phyloP scores from a whole-genome alignment of 352 stramenopile species.

The Albugo candida region DNA sequence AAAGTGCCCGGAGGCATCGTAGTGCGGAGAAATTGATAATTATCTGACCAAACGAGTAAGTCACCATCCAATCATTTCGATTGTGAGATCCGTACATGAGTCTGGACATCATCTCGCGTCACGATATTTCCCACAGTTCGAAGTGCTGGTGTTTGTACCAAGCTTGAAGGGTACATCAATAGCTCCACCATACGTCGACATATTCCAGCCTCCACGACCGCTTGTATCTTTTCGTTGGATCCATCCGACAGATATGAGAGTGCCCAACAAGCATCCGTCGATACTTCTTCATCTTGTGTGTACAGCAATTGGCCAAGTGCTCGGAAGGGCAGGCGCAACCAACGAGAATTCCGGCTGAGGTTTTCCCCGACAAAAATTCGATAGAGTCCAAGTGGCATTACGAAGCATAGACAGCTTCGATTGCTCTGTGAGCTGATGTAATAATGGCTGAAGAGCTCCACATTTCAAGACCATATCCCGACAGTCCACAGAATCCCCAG shows the following conservation, averaged over 20 bases:
- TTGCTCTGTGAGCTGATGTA: conserved; percentile 89
- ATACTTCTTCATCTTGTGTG: conserved; percentile 94
- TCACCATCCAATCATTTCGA: not conserved
- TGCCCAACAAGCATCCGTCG: conserved; percentile 99
- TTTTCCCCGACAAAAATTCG: conserved; percentile 94
- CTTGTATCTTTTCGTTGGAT: conserved; percentile 98
- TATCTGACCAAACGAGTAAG: conserved; percentile 14
- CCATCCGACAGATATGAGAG: conserved; percentile 97
- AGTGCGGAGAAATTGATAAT: conserved; percentile 97
- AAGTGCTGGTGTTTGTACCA: conserved; percentile 65
- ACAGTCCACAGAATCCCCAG: conserved; percentile 93
- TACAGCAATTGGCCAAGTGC: conserved; percentile 94
- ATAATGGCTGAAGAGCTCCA: conserved; percentile 86
- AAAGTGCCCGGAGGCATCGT: conserved; percentile 86
- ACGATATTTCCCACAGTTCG: conserved; percentile 96
- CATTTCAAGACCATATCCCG: conserved; percentile 89
- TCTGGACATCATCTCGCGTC: conserved; percentile 97
- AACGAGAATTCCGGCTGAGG: conserved; percentile 49
- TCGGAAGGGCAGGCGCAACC: conserved; percentile 87
- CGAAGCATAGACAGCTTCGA: conserved; percentile 94
- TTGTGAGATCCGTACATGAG: conserved; percentile 39
- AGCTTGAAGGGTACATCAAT: conserved; percentile 61
- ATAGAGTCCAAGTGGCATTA: conserved; percentile 98
- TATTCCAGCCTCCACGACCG: conserved; percentile 94
- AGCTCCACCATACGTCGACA: conserved; percentile 94